These are phyloP conservation scores for Phytophthora ramorum DNA, from an alignment of 352 stramenopile genomes.

Conservation along the genomic window DNA sequence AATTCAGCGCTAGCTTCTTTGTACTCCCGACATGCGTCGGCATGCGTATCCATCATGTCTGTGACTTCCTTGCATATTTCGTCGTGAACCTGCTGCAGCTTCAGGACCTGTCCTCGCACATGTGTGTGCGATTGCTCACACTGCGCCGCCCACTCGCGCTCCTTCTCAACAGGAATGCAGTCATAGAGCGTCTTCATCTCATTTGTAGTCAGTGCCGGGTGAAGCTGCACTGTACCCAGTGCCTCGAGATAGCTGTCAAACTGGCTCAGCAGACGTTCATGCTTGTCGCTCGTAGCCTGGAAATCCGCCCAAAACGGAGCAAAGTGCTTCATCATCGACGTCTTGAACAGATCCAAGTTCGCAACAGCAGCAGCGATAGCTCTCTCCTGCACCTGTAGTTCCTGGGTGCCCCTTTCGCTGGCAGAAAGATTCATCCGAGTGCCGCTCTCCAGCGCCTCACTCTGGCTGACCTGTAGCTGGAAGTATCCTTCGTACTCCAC, in stretches of 20 bases:
- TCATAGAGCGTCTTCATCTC: constrained; percentile 78
- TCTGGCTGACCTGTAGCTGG: constrained; percentile 76
- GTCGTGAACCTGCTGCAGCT: constrained; percentile 72
- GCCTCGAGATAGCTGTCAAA: constrained; percentile 76
- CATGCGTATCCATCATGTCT: constrained; percentile 52
- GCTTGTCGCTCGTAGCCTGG: constrained; percentile 54
- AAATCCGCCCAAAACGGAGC: constrained; percentile 85
- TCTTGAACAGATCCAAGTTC: constrained; percentile 85
- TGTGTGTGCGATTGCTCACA: constrained; percentile 82
- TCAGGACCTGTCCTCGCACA: constrained; percentile 65
- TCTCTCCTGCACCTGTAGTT: constrained; percentile 71
- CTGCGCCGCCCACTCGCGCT: constrained; percentile 78
- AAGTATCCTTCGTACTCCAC: constrained; percentile 87
- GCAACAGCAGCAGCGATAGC: constrained; percentile 77
- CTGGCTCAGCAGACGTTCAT: constrained; percentile 66
- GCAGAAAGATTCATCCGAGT: constrained; percentile 60
- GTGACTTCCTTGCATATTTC: constrained; percentile 73
- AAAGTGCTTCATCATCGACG: constrained; percentile 87
- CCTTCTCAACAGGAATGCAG: constrained; percentile 83
- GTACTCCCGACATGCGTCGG: constrained; percentile 52
- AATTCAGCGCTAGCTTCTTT: constrained; percentile 54
- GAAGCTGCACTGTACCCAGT: constrained; percentile 64
- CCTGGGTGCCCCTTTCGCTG: constrained; percentile 58
- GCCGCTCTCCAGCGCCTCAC: constrained; percentile 61
- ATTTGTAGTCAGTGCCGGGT: constrained; percentile 64